Evolutionary conservation across 78 protist genomes (phyloP), one percentile per base, ranked within the genome.

Genomic region (Dictyostelium intermedium): DNA sequence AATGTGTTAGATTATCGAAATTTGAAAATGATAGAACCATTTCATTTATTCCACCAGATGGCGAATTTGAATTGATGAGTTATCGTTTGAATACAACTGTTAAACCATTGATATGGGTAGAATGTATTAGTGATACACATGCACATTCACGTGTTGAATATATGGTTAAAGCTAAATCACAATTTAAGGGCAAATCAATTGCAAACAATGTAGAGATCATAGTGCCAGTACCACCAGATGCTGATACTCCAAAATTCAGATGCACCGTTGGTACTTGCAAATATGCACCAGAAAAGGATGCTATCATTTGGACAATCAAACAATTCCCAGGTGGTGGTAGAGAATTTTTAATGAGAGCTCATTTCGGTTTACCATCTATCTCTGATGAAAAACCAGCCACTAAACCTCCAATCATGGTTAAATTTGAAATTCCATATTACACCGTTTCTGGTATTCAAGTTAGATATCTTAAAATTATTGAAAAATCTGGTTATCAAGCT

Each of bases 21-120:
- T 99, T 99, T 91, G 99, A 99, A 74, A 97, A 83, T 80, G 99
- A 99, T 83, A 84, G 99, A 25, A 98, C 99, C 32, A 99, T 99
- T 87, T 97, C 99, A 27, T 99, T 99, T 95, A 96, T 98, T 66
- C 99, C 99, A 45, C 99, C 99, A 7, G 99, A 98, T 61, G 99
- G 99, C 39, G 99, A 97, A 83, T 99, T 99, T 77, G 99, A 99
- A 63, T 97, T 99, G 56, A 99, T 99, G 99, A 63, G 97, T 3
- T 99, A 99, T 83, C 97, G 99, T 25, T 96, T 99, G 32, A 91
- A 91, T 77, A 97, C 98, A 2, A 79, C 86, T 37, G 93, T 99
- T 63, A 96, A 97, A 93, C 99, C 99, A 56, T 89, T 99, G 53
- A 98, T 99, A 77, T 96, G 98, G 99, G 92, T 99, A 23, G 99